Evolutionary conservation across 345 rosid genomes (phyloP).

Genomic region (Lagerstroemia speciosa): DNA sequence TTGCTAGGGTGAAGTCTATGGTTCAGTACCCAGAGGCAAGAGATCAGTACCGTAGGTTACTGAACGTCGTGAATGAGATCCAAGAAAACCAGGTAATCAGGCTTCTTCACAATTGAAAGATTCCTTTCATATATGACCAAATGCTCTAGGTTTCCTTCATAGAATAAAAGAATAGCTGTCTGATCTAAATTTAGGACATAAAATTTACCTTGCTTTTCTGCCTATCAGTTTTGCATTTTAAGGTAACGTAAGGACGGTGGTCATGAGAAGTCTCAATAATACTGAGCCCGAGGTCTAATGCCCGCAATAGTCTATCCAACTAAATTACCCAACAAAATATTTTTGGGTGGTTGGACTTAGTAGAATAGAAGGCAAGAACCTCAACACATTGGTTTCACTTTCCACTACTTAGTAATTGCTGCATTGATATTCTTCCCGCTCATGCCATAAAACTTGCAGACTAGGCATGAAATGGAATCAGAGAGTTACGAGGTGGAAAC

Average conservation of each 20-base stretch:
- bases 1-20: conserved; percentile 90
- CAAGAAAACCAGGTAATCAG: conserved; percentile 63
- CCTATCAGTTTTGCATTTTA: neutral
- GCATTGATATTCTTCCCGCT: neutral
- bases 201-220: neutral
- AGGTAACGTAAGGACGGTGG: no score
- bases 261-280: no score
- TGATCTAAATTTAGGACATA: neutral
- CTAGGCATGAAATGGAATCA: conserved; percentile 1
- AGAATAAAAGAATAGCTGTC: neutral
- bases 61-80: conserved; percentile 65
- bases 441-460: neutral
- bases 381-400: no score
- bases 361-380: no score
- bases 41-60: conserved; percentile 75
- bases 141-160: neutral
- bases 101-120: neutral
- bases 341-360: no score
- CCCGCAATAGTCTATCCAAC: no score
- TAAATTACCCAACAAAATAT: no score
- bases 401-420: neutral
- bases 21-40: conserved; percentile 81
- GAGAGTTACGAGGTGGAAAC: conserved; percentile 11
- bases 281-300: no score
- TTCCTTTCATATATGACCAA: neutral